Evolutionary conservation across 495 filamentous ascomycete species (phyloP), one percentile per base, ranked within the genome.

Genomic region (Cercophora samala): DNA sequence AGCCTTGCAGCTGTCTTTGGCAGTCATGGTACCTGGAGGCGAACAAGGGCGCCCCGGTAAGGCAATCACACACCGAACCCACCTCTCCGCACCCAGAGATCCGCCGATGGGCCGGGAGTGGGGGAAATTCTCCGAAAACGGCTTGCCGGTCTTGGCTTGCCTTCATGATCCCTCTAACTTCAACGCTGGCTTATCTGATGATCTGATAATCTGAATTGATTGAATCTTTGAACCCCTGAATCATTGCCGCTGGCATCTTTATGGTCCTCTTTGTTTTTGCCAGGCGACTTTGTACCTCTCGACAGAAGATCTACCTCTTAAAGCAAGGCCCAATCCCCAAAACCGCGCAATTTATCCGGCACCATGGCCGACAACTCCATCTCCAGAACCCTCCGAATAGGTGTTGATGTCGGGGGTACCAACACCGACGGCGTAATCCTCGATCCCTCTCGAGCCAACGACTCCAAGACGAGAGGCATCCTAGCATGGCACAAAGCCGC

Each of bases 361-460:
- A 60, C 4, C 0, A 29, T 25, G 21, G 22, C 21, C 18, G 17
- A 37, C 32, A 46, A 0, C 60, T 42, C 17, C n/a, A 3, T 19
- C 52, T 51, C 29, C 15, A 46, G 37, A 22, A 69, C 67, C 11
- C 69, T 80, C 55, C 75, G 79, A 68, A 81, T 81, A 60, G 79
- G 79, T 32, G 75, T 81, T 63, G 79, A 84, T 64, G 82, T 84
- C 11, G 82, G 81, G 59, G 85, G 86, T 29, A 88, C 86, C 53
- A 89, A 89, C 67, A 89, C 86, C 2, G 86, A 89, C 67, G 84
- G 82, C 24, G 86, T 86, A 9, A 76, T 87, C 51, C 76, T 89
- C 58, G 81, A 89, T 67, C 82, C 80, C 54, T 77, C 68, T n/a
- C 74, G 68, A 46, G 74, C 72, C n/a, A 73, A 73, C 18, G 69